Percentiles rank a stretch among this genome's conserved stretches.
Evolutionary conservation across 208 protist genomes (phyloP).

Genomic region (Trypanosoma scelopori): DNA sequence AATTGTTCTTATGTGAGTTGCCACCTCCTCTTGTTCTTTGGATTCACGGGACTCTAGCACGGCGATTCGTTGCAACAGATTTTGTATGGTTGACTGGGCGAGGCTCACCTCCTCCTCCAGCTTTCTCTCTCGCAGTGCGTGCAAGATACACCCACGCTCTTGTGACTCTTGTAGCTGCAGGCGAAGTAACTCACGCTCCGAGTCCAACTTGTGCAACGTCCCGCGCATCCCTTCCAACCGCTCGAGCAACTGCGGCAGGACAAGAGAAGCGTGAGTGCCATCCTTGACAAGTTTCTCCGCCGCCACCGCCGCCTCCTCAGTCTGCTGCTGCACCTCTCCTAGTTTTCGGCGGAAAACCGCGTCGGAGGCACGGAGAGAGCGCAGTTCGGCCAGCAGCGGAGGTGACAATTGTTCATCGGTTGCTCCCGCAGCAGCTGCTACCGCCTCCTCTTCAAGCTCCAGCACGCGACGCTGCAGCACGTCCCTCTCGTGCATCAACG

Average conservation of each 20-base stretch:
- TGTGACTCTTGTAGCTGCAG: slow-evolving; percentile 35
- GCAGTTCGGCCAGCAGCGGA: slow-evolving; percentile 58
- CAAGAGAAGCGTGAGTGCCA: slow-evolving; percentile 11
- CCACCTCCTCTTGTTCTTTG: slow-evolving; percentile 13
- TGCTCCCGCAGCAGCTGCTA: neutral
- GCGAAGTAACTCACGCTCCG: slow-evolving; percentile 22
- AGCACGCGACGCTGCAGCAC: slow-evolving; percentile 33
- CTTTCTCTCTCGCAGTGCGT: slow-evolving; percentile 28
- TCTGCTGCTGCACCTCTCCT: slow-evolving; percentile 22
- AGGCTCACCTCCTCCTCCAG: slow-evolving; percentile 35
- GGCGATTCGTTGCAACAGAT: neutral
- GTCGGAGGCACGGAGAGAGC: slow-evolving; percentile 54
- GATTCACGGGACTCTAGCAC: slow-evolving; percentile 10
- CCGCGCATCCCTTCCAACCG: slow-evolving; percentile 26
- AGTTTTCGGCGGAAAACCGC: slow-evolving; percentile 52
- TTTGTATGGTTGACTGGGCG: slow-evolving; percentile 11
- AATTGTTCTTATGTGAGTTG: slow-evolving; percentile 7
- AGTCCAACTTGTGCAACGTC: slow-evolving; percentile 11
- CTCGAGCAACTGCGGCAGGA: slow-evolving; percentile 23
- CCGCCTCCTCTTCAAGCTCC: slow-evolving; percentile 16
- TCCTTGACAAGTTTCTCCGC: slow-evolving; percentile 25
- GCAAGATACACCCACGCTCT: slow-evolving; percentile 19
- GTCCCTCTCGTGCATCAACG: slow-evolving; percentile 43
- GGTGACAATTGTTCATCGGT: slow-evolving; percentile 31
- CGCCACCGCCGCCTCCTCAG: slow-evolving; percentile 12